Base-by-base conservation (phyloP, 108 stramenopile species). In the Aurantiochytrium sp. region DNA sequence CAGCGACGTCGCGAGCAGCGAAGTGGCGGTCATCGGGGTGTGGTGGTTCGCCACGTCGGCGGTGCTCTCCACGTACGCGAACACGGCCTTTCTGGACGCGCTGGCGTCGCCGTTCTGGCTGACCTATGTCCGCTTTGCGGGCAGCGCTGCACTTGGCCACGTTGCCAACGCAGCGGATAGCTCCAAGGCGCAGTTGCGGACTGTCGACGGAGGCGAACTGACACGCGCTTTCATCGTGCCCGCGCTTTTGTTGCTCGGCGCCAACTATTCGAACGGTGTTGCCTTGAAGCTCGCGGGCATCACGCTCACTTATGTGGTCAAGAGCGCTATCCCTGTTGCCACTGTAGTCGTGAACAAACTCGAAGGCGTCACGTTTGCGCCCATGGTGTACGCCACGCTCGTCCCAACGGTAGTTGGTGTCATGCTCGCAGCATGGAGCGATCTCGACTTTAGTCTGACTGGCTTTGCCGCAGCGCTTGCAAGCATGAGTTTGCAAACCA, bases 41-140 rank as follows among this genome's bases (percentile, higher is more conserved):
- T 21, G n/a, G 76, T 83, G 76, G 76, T 83, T 83, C 51, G 76
- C 76, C 10, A 53, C 76, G 76, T 83, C 76, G n/a, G 76, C 76
- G 76, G 51, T 83, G 19, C 76, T 83, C 10, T 83, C 76, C 16
- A 83, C 76, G n/a, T 83, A 83, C 4, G 76, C 76, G 25, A 83
- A 83, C 76, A 21, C 76, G n/a, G 76, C 76, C 28, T 83, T 83
- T 23, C 51, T 83, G 51, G 49, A 83, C 49, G 76, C 76, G n/a
- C 28, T 53, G 3, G 49, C 76, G 3, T 83, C 76, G 3, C 76
- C 76, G 76, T 83, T 53, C 76, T 47, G n/a, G 76, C 51, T 83
- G 45, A 83, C 76, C 23, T 53, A 45, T 12, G 76, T 83, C 10
- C 76, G 76, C 51, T 83, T 83, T 23, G 76, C 76, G 45, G 76